These are phyloP conservation scores for Podospora sp. DNA, from an alignment of 495 filamentous ascomycete genomes.

Conservation along the genomic window DNA sequence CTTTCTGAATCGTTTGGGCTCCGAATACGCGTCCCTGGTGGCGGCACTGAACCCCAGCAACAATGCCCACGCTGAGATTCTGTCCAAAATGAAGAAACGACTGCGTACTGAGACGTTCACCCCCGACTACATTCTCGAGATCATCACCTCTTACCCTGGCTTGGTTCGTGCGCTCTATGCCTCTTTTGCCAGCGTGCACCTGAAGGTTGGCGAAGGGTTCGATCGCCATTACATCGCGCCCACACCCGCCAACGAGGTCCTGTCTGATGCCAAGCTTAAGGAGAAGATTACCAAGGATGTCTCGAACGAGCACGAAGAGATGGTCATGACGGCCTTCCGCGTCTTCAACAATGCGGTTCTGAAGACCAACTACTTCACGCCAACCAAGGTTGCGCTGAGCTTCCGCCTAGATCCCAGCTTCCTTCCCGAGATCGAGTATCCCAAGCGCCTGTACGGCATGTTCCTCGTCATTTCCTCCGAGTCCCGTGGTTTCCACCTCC, in stretches of 20 bases:
- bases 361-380: conserved; percentile 99
- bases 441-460: conserved; percentile 94
- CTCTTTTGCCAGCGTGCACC: conserved; percentile 87
- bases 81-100: conserved; percentile 94
- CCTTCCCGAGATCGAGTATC: conserved; percentile 88
- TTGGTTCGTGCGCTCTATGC: conserved; percentile 88
- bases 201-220: conserved; percentile 76
- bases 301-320: conserved; percentile 92
- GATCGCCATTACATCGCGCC: conserved; percentile 74
- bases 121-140: conserved; percentile 94
- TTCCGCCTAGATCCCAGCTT: conserved; percentile 91
- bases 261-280: conserved; percentile 77
- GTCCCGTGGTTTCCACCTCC: conserved; percentile 94
- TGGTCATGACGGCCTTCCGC: conserved; percentile 97
- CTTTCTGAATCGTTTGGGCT: conserved; percentile 92
- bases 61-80: conserved; percentile 82
- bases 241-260: conserved; percentile 66
- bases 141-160: conserved; percentile 88
- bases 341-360: conserved; percentile 88
- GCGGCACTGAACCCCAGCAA: conserved; percentile 74
- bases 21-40: conserved; percentile 84
- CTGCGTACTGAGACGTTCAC: conserved; percentile 97
- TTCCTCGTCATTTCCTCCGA: conserved; percentile 97
- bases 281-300: conserved; percentile 79
- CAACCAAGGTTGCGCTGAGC: conserved; percentile 96